Percentiles rank a stretch among this genome's conserved stretches.
These are phyloP conservation scores for Ambrosiella xylebori DNA, from an alignment of 2,329 filamentous ascomycete genomes.

Conservation along the genomic window DNA sequence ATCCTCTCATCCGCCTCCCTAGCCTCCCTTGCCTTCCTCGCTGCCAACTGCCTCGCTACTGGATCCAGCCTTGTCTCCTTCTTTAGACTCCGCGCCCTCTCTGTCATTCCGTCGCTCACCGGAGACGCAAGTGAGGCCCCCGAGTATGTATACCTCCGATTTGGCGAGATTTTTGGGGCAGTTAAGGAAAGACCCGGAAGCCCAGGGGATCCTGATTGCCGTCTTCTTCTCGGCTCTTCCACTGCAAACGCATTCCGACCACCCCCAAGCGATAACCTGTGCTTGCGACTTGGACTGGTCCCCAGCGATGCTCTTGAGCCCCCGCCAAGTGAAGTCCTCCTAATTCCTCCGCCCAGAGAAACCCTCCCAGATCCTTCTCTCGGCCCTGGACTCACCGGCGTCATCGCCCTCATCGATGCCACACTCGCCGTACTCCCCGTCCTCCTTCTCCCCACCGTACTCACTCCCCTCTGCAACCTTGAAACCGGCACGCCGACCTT, in stretches of 20 bases:
- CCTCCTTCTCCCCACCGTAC: background rate
- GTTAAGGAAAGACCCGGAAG: background rate
- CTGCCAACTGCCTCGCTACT: constrained; percentile 59
- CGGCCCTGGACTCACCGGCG: background rate
- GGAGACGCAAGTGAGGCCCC: background rate
- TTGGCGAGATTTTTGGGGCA: background rate
- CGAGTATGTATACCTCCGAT: background rate
- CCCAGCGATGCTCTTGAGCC: background rate
- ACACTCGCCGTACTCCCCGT: constrained; percentile 11
- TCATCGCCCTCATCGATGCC: constrained; percentile 16
- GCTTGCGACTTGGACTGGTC: constrained; percentile 12
- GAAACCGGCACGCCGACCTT: constrained; percentile 26
- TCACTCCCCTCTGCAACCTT: constrained; percentile 1
- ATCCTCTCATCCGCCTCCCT: constrained; percentile 64
- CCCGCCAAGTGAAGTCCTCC: background rate
- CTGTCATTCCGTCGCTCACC: background rate
- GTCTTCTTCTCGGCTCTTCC: background rate
- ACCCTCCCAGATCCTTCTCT: background rate
- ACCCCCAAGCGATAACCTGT: background rate
- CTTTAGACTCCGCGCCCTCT: constrained; percentile 17
- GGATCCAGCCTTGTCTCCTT: constrained; percentile 31
- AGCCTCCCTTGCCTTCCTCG: constrained; percentile 55
- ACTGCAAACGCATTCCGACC: constrained; percentile 7
- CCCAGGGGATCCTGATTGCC: background rate
- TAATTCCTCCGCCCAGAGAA: background rate